Conservation (phyloP, 108 stramenopile species). For the Skeletonema potamos region DNA sequence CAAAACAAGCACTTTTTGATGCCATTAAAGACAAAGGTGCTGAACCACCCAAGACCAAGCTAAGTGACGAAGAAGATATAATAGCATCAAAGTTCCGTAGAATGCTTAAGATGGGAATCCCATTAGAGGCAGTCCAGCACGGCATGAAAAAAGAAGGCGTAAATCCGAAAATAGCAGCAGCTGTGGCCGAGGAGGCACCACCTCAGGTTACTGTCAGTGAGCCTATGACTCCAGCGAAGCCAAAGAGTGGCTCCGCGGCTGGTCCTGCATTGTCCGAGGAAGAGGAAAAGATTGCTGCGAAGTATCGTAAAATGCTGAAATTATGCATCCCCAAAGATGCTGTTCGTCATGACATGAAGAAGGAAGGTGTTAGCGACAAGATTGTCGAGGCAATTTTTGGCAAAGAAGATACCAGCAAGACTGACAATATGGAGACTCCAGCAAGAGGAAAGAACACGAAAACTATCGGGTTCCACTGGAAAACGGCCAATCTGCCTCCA, state of each 20-base stretch:
- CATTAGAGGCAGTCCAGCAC: slow-evolving; percentile 70
- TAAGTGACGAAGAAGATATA: slow-evolving; percentile 55
- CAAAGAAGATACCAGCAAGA: slow-evolving; percentile 25
- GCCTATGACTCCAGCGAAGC: not conserved
- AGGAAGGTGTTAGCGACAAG: slow-evolving; percentile 70
- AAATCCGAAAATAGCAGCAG: slow-evolving; percentile 43
- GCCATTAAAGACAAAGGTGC: not conserved
- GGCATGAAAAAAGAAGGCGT: slow-evolving; percentile 77
- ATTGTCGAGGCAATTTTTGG: slow-evolving; percentile 76
- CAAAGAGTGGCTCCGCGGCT: slow-evolving; percentile 1
- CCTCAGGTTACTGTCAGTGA: not conserved
- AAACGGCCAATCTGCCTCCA: slow-evolving; percentile 54
- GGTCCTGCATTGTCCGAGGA: slow-evolving; percentile 12
- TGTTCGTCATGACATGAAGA: slow-evolving; percentile 69
- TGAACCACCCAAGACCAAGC: not conserved
- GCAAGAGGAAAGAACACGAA: slow-evolving; percentile 36
- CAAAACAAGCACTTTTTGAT: slow-evolving; percentile 30
- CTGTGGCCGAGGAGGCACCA: slow-evolving; percentile 34
- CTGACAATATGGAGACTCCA: not conserved
- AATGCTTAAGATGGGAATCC: slow-evolving; percentile 82
- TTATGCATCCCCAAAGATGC: slow-evolving; percentile 74
- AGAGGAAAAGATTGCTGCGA: slow-evolving; percentile 51
- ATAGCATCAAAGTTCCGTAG: slow-evolving; percentile 57
- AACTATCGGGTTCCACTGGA: slow-evolving; percentile 80
- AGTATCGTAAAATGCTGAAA: slow-evolving; percentile 59